Base-by-base conservation (phyloP, 768 basidiomycete species). In the Amanita muscaria region DNA sequence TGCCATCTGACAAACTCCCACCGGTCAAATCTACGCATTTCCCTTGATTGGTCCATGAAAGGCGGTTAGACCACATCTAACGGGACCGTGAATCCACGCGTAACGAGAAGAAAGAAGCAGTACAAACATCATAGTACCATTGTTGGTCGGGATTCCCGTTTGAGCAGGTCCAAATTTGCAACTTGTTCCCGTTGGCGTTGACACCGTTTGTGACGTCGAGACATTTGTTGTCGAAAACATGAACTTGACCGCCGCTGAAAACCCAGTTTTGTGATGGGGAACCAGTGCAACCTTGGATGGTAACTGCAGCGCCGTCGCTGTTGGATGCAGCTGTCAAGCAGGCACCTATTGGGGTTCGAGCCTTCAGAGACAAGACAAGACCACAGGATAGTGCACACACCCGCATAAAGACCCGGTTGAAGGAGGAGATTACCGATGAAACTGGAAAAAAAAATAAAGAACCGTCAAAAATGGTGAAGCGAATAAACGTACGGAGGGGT, bases 291-390 rank as follows among this genome's bases (percentile, higher is more conserved):
- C 64, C 48, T 52, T 71, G 64, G 37, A 77, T 60, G 8, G 66
- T 70, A 45, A 77, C 71, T 15, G 55, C 33, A 7, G 76, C 72
- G 31, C 72, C 74, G 51, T 76, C 64, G 8, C 58, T 53, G 56
- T 76, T 71, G 9, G 70, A 69, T 1, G 69, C 61, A 3, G 74
- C 74, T 14, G 73, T 75, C 42, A 78, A 48, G 52, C 76, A 78
- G 58, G 73, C 70, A 8, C 59, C 76, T 75, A 46, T 16, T 27
- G 40, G 23, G 3, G n/a, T 8, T 12, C 30, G 7, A 12, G 46
- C 16, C 19, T 16, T 29, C 24, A 40, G 8, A 29, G n/a, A 14
- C 18, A 12, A 16, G 36, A 14, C 5, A n/a, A n/a, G n/a, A 43
- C 5, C 29, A 23, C 15, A n/a, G 34, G 24, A 12, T n/a, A n/a